Evolutionary conservation across 805 yeast genomes (phyloP).

Genomic region (Pichia deserticola): DNA sequence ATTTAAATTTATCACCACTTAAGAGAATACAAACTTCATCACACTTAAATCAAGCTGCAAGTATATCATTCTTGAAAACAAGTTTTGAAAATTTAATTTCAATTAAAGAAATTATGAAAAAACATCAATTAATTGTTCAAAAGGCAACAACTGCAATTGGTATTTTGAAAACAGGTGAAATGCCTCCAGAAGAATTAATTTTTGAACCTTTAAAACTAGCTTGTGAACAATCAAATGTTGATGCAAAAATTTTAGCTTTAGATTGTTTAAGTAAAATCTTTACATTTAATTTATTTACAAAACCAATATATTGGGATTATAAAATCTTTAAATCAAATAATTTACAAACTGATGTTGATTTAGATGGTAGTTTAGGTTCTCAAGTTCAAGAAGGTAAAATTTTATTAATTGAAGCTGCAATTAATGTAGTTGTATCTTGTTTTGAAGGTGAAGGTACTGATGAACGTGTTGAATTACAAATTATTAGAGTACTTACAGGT

Average conservation of each 20-base stretch:
- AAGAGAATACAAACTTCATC: conserved; percentile 2
- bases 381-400: conserved; percentile 29
- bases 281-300: conserved; percentile 73
- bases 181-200: conserved; percentile 44
- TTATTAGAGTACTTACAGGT: conserved; percentile 83
- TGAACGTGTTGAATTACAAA: conserved; percentile 82
- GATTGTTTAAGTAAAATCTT: conserved; percentile 84
- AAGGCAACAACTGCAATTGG: conserved; percentile 36
- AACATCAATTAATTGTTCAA: conserved; percentile 34
- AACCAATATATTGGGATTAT: conserved; percentile 43
- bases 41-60: conserved; percentile 10
- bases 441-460: conserved; percentile 92
- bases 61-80: conserved; percentile 27
- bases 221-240: conserved; percentile 60
- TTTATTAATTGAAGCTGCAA: conserved; percentile 69
- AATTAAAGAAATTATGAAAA: conserved; percentile 32
- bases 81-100: conserved; percentile 27
- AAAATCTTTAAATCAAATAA: conserved; percentile 15
- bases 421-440: conserved; percentile 75
- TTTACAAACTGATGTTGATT: conserved; percentile 26
- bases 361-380: conserved; percentile 41
- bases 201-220: conserved; percentile 74
- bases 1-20: conserved; percentile 3
- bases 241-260: conserved; percentile 64
- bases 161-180: conserved; percentile 31